A percentile compares a stretch with the other conserved stretches of the same genome.
Evolutionary conservation across 495 filamentous ascomycete species (phyloP).

Genomic region (Chaetomium tenue): DNA sequence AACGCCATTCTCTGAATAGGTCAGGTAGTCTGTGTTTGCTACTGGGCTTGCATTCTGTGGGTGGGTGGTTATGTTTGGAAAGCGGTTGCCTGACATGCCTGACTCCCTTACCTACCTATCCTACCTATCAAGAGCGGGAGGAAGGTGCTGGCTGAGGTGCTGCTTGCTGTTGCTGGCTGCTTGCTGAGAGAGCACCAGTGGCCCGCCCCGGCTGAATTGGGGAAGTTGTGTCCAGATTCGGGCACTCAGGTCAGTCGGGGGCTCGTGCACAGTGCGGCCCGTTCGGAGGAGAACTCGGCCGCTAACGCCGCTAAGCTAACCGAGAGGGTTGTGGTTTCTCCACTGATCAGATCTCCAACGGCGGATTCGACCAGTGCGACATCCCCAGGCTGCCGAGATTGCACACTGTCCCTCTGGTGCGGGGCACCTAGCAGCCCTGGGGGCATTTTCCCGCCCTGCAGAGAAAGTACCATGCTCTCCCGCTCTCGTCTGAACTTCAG

Average conservation of each 20-base stretch:
- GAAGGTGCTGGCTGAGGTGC: too few relatives aligned
- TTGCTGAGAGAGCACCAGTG: background rate
- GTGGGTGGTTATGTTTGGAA: background rate
- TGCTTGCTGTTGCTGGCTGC: background rate
- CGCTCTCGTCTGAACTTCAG: conserved; percentile 12
- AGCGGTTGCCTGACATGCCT: conserved; percentile 3
- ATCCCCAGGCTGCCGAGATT: background rate
- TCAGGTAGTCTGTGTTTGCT: background rate
- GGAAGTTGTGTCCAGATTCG: background rate
- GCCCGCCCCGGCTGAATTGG: conserved; percentile 10
- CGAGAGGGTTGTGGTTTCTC: background rate
- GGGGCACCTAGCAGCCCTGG: background rate
- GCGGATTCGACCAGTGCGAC: conserved; percentile 1
- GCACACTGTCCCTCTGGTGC: conserved; percentile 8
- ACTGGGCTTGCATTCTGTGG: background rate
- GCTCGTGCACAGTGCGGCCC: conserved; percentile 16
- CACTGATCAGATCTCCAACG: conserved; percentile 1
- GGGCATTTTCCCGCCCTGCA: conserved; percentile 1
- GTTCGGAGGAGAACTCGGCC: conserved; percentile 2
- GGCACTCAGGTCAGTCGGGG: background rate
- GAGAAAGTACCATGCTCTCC: conserved; percentile 8
- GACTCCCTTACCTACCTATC: too few relatives aligned
- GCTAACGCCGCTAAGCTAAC: background rate
- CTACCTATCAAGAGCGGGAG: background rate
- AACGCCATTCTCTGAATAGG: background rate